phyloP scores from a whole-genome alignment of 2,329 filamentous ascomycete species.

The Nigrospora sphaerica region DNA sequence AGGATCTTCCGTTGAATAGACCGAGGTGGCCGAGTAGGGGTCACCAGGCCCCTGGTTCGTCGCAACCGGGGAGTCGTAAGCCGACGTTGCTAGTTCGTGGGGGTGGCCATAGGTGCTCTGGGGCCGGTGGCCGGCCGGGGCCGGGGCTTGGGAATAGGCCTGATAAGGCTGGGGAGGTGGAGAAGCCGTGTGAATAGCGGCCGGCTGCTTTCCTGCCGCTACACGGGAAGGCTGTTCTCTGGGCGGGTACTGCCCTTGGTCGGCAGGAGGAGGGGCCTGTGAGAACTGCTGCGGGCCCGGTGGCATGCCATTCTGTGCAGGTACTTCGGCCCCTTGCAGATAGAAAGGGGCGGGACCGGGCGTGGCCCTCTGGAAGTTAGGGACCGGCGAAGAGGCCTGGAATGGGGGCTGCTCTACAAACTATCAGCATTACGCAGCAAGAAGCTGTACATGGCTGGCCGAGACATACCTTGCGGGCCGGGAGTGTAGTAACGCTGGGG shows the following conservation, averaged over 20 bases:
- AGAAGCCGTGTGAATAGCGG: conserved; percentile 43
- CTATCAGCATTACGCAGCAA: conserved; percentile 17
- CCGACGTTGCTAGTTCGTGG: conserved; percentile 71
- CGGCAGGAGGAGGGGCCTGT: conserved; percentile 23
- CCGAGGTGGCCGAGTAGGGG: conserved; percentile 35
- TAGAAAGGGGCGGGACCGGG: conserved; percentile 57
- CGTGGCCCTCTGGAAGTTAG: conserved; percentile 48
- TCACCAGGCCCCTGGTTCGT: conserved; percentile 37
- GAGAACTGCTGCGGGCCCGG: conserved; percentile 14
- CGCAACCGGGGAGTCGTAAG: conserved; percentile 67
- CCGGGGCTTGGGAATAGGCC: conserved; percentile 37
- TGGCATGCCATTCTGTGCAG: conserved; percentile 25
- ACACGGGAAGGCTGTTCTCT: conserved; percentile 35
- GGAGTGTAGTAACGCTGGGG: conserved; percentile 64
- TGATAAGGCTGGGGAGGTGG: conserved; percentile 45
- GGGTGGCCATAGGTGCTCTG: conserved; percentile 65
- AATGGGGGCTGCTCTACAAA: conserved; percentile 32
- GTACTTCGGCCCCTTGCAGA: conserved; percentile 50
- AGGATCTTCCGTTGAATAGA: conserved; percentile 41
- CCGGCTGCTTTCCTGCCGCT: conserved; percentile 39
- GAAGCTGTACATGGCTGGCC: conserved; percentile 35
- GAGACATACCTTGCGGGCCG: conserved; percentile 40
- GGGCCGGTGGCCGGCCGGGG: conserved; percentile 43
- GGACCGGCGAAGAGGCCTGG: conserved; percentile 39
- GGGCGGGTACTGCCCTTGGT: conserved; percentile 14